These are phyloP conservation scores for Cercospora citrullina DNA, from an alignment of 2,329 filamentous ascomycete genomes.

Conservation along the genomic window DNA sequence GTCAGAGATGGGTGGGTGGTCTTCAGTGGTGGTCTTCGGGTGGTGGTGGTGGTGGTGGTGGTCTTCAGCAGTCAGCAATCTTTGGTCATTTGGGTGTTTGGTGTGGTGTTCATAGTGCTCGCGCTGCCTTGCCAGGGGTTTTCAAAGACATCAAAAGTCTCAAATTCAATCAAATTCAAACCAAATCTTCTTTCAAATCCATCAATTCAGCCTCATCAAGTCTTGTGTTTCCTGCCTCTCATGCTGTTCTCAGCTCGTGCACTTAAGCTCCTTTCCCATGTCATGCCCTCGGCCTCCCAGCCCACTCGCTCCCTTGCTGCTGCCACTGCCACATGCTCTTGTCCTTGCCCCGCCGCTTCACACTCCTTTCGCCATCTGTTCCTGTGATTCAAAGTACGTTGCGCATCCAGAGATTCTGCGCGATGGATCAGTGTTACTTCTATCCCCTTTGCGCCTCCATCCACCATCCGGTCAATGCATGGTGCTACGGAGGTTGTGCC, in stretches of 20 bases:
- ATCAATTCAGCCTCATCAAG: background rate
- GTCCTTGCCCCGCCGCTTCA: background rate
- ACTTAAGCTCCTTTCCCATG: background rate
- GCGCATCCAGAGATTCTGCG: background rate
- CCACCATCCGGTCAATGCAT: background rate
- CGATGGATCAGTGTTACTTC: background rate
- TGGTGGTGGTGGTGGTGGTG: no score
- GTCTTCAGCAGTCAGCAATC: background rate
- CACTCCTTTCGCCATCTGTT: background rate
- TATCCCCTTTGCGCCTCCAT: background rate
- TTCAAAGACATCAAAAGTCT: background rate
- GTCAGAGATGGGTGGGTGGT: conserved; percentile 1
- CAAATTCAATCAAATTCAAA: background rate
- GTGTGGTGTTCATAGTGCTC: background rate
- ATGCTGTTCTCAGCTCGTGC: background rate
- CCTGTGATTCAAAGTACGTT: background rate
- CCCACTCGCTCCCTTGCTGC: background rate
- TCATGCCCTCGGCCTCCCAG: background rate
- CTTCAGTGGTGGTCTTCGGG: background rate
- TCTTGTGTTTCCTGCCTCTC: background rate
- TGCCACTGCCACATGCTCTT: background rate
- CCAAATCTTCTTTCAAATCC: background rate
- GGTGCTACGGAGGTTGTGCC: background rate
- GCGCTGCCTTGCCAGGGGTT: conserved; percentile 3
- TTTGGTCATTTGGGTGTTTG: background rate